Base-by-base conservation (phyloP, 129 eudicot species). In the Flaveria trinervia region DNA sequence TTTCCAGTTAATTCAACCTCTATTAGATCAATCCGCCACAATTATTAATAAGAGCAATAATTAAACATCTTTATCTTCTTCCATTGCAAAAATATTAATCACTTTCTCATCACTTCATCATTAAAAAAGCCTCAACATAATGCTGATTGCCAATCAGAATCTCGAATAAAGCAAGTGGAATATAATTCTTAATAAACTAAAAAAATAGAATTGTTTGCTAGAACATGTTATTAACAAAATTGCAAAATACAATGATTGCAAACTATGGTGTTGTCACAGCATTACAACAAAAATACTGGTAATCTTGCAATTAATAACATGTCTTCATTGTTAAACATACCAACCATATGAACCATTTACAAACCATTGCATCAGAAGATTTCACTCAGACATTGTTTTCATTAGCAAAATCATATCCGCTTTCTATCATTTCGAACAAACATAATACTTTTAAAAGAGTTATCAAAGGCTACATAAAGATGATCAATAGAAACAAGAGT, bases 31-130 rank as follows among this genome's bases (percentile, higher is more conserved):
- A 4, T 14, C 70, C 18, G 39, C 71, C 71, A 69, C 26, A 57
- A 76, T 52, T 16, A 70, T 59, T 22, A 10, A 1, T 2, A 39
- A 11, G 7, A 70, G 20, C 73, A 62, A 61, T 61, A 71, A 71
- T 71, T 71, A 50, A 9, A 68, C 62, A 17, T 12, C 65, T 64
- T 61, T 20, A 59, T 18, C 50, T 26, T 43, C 5, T 56, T 68
- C 45, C 33, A 69, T 17, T 36, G 70, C 45, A 68, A 68, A 22
- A 51, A 57, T 5, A 30, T 70, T 44, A 44, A 71, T 77, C 79
- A 76, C 77, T 51, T 33, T 70, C 76, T 75, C 41, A 61, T 22
- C 80, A 70, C 50, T 69, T 61, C 33, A 33, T 61, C 3, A 70
- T 36, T 68, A 56, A 52, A 28, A 5, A 71, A 44, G 7, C 16